phyloP scores from a whole-genome alignment of 148 eudicot species.

The Nepenthes mirabilis region DNA sequence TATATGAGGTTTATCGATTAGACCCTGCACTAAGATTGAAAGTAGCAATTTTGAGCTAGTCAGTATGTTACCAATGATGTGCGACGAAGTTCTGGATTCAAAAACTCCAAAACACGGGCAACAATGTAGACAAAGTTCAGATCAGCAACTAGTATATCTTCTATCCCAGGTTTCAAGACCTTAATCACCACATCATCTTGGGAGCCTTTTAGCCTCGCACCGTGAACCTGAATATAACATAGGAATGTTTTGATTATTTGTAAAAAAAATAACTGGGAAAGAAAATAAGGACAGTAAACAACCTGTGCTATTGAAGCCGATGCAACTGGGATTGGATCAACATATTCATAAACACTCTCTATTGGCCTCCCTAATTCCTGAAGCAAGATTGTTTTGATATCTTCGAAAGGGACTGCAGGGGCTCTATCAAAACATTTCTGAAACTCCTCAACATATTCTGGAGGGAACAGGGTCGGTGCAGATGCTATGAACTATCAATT shows the following conservation, averaged over 20 bases:
- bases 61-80: conserved; percentile 61
- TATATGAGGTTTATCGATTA: no score
- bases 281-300: conserved; percentile 4
- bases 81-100: conserved; percentile 85
- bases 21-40: no score
- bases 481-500: conserved; percentile 78
- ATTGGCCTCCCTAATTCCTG: conserved; percentile 78
- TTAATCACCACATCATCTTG: conserved; percentile 88
- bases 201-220: conserved; percentile 76
- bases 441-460: conserved; percentile 88
- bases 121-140: conserved; percentile 88
- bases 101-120: conserved; percentile 83
- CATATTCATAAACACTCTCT: conserved; percentile 77
- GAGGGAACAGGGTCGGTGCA: conserved; percentile 90
- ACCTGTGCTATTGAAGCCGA: conserved; percentile 99
- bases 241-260: conserved; percentile 5
- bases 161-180: conserved; percentile 96
- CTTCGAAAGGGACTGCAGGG: conserved; percentile 74
- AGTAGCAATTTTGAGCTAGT: no score
- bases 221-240: conserved; percentile 64
- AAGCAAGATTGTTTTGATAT: conserved; percentile 60
- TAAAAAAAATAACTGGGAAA: conserved; percentile 3
- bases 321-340: conserved; percentile 92
- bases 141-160: conserved; percentile 87
- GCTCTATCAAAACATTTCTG: conserved; percentile 94